A percentile compares a stretch with the other conserved stretches of the same genome.
Conservation (phyloP, 305 asterid genomes). For the Andrographis paniculata region DNA sequence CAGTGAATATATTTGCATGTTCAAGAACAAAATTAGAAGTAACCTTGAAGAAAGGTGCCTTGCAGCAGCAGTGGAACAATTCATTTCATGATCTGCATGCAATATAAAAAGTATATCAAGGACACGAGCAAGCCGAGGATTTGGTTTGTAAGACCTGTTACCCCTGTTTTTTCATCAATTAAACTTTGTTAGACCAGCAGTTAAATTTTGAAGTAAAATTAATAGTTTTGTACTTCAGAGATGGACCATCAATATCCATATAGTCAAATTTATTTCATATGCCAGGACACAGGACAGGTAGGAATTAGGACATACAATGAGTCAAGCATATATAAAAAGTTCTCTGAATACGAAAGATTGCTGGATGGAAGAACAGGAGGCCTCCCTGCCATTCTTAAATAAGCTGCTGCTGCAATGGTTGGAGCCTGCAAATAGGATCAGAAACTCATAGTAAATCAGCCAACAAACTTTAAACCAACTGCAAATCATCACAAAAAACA, state of each 20-base stretch:
- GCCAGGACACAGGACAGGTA: neutral
- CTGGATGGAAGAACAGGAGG: constrained; percentile 70
- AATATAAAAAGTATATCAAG: constrained; percentile 91
- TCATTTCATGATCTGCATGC: constrained; percentile 99
- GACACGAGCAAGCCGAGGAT: constrained; percentile 92
- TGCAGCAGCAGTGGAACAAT: constrained; percentile 99
- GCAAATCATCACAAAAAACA: neutral
- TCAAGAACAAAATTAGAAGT: constrained; percentile 11
- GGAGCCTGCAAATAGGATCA: constrained; percentile 41
- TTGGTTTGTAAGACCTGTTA: constrained; percentile 83
- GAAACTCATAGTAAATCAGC: neutral
- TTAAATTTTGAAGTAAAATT: neutral
- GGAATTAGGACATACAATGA: constrained; percentile 44
- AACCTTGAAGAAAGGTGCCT: constrained; percentile 98
- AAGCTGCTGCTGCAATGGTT: constrained; percentile 78
- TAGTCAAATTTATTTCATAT: neutral
- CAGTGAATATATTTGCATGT: neutral
- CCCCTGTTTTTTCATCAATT: constrained; percentile 43
- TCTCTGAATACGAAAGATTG: constrained; percentile 65
- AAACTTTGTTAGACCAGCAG: constrained; percentile 14
- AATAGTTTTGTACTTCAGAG: too few species aligned
- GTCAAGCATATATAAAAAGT: constrained; percentile 80
- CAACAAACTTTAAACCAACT: neutral
- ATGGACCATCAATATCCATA: too few species aligned
- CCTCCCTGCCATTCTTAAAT: constrained; percentile 77